phyloP scores from a whole-genome alignment of 495 filamentous ascomycete genomes.

The Penicillium tannophilum region DNA sequence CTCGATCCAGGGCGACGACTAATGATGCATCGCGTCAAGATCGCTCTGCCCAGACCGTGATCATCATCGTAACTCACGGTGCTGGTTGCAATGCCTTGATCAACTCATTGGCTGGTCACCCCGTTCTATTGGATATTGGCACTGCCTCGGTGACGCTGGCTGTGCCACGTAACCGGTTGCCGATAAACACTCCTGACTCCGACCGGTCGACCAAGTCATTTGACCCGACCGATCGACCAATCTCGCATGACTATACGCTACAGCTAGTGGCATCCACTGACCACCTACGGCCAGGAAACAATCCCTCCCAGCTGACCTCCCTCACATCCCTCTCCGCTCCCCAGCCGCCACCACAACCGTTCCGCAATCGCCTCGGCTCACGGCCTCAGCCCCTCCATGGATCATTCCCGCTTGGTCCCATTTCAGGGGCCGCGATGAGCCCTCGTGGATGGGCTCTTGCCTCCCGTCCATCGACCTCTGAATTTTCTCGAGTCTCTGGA shows the following conservation, averaged over 20 bases:
- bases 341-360: conserved; percentile 22
- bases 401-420: conserved; percentile 28
- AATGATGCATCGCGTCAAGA: conserved; percentile 43
- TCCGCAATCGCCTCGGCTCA: conserved; percentile 32
- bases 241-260: conserved; percentile 71
- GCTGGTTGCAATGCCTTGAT: conserved; percentile 97
- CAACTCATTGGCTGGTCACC: conserved; percentile 84
- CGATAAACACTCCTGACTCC: conserved; percentile 23
- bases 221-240: conserved; percentile 31
- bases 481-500: conserved; percentile 26
- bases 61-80: conserved; percentile 96
- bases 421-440: conserved; percentile 20
- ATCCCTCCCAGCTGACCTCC: conserved; percentile 33
- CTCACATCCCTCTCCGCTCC: conserved; percentile 32
- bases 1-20: not conserved
- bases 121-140: conserved; percentile 83
- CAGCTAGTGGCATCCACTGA: conserved; percentile 77
- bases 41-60: conserved; percentile 70
- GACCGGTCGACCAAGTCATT: conserved; percentile 19
- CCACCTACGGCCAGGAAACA: conserved; percentile 66
- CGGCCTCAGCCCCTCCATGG: conserved; percentile 31
- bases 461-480: conserved; percentile 23
- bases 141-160: conserved; percentile 93
- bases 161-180: conserved; percentile 59
- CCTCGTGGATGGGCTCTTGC: conserved; percentile 31